Evolutionary conservation across 129 eudicot genomes (phyloP), one percentile per base, ranked within the genome.

Genomic region (Rutidosis leptorrhynchoides): DNA sequence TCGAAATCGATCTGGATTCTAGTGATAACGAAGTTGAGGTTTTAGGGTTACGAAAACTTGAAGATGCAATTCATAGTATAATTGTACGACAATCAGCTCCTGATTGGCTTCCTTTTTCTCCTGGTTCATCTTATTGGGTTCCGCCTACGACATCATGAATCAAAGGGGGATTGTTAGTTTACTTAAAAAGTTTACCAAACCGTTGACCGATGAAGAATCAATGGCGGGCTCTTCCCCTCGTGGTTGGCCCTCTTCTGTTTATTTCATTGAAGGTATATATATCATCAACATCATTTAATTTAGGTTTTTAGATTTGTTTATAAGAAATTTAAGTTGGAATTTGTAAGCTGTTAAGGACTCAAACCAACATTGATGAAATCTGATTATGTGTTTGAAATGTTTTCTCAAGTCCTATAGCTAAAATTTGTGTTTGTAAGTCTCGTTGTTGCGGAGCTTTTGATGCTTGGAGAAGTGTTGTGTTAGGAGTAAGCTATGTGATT

Each of bases 71-170:
- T 22, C 85, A 83, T 24, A 73, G 69, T 58, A 77, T 83, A 22
- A 74, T 83, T 46, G 85, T 77, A 2, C 68, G 63, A 4, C 64
- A 83, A 73, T 83, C 82, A 10, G 81, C 83, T 1, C 89, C 89
- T 8, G 85, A 80, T 77, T 83, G 89, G 89, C 70, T 83, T 7
- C 89, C 89, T n/a, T 83, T 83, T 43, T 72, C 67, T n/a, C 89
- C 89, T 7, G 89, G 89, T 1, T 80, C 81, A 2, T 83, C 89
- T 35, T 83, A 83, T 37, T 83, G 85, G 85, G 89, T 83, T 22
- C 89, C 89, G 1, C 89, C 83, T n/a, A 25, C 80, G 68, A 40
- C 68, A 65, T 28, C 66, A 12, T 3, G 52, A 57, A 28, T 46
- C 72, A 9, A 45, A 11, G 0, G 20, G n/a, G 80, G 9, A 26